Conservation (phyloP, 352 stramenopile species). For the Elongisporangium prolatum region DNA sequence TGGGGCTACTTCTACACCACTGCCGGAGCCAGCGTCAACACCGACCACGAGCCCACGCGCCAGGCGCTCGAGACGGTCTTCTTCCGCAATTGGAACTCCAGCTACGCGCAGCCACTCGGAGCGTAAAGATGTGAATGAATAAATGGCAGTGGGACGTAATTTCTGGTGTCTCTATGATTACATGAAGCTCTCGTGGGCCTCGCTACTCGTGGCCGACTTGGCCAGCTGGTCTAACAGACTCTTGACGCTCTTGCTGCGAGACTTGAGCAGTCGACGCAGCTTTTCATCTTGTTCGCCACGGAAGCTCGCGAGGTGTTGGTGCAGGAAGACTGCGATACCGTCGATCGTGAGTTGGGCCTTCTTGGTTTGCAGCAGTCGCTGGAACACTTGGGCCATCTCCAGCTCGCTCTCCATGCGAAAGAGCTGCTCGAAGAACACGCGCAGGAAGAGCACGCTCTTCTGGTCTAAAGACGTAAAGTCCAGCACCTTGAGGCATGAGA, state of each 20-base stretch:
- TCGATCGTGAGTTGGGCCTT: constrained; percentile 78
- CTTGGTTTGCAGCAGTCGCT: constrained; percentile 74
- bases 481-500: constrained; percentile 90
- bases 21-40: constrained; percentile 72
- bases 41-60: constrained; percentile 53
- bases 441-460: constrained; percentile 86
- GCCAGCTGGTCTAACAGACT: constrained; percentile 63
- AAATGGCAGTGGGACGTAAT: background rate
- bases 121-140: constrained; percentile 1
- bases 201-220: constrained; percentile 41
- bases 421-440: constrained; percentile 71
- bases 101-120: constrained; percentile 37
- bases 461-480: constrained; percentile 90
- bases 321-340: constrained; percentile 72
- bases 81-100: constrained; percentile 75
- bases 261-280: constrained; percentile 40
- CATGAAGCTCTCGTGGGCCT: constrained; percentile 49
- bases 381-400: constrained; percentile 67
- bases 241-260: constrained; percentile 60
- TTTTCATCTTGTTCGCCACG: constrained; percentile 35
- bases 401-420: constrained; percentile 61
- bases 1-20: constrained; percentile 87
- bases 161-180: constrained; percentile 11
- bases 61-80: constrained; percentile 56
- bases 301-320: constrained; percentile 72